phyloP scores from a whole-genome alignment of 208 protist species.

The Crithidia sp. region DNA sequence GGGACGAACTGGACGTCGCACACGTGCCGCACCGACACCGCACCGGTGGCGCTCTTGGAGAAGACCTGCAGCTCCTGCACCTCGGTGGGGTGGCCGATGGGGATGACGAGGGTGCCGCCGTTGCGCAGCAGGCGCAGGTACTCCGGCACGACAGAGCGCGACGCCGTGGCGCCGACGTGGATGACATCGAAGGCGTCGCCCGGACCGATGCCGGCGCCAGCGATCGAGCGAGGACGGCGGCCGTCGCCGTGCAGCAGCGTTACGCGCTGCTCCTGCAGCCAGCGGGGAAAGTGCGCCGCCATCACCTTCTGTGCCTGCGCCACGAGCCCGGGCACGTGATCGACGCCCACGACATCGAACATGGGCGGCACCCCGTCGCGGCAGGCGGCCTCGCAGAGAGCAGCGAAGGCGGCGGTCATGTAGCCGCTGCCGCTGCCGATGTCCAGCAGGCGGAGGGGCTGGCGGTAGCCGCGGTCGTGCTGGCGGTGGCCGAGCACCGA shows the following conservation, averaged over 20 bases:
- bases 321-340: slow-evolving; percentile 75
- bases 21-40: slow-evolving; percentile 35
- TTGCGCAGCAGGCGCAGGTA: slow-evolving; percentile 56
- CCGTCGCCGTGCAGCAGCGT: slow-evolving; percentile 74
- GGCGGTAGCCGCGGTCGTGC: slow-evolving; percentile 2
- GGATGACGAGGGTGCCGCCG: slow-evolving; percentile 75
- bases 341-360: slow-evolving; percentile 75
- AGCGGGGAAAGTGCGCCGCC: slow-evolving; percentile 42
- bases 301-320: slow-evolving; percentile 46
- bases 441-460: slow-evolving; percentile 65
- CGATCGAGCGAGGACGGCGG: slow-evolving; percentile 34
- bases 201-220: slow-evolving; percentile 2
- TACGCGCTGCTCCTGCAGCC: slow-evolving; percentile 48
- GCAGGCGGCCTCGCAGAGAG: slow-evolving; percentile 45
- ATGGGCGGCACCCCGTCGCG: slow-evolving; percentile 16
- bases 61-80: slow-evolving; percentile 73
- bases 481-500: slow-evolving; percentile 38
- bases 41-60: slow-evolving; percentile 60
- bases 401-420: slow-evolving; percentile 79
- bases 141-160: slow-evolving; percentile 37
- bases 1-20: slow-evolving; percentile 80
- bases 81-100: slow-evolving; percentile 58
- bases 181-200: slow-evolving; percentile 73
- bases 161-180: slow-evolving; percentile 85
- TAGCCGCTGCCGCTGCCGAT: slow-evolving; percentile 91